Evolutionary conservation across 768 basidiomycete species (phyloP).

Genomic region (Pluteus cervinus): DNA sequence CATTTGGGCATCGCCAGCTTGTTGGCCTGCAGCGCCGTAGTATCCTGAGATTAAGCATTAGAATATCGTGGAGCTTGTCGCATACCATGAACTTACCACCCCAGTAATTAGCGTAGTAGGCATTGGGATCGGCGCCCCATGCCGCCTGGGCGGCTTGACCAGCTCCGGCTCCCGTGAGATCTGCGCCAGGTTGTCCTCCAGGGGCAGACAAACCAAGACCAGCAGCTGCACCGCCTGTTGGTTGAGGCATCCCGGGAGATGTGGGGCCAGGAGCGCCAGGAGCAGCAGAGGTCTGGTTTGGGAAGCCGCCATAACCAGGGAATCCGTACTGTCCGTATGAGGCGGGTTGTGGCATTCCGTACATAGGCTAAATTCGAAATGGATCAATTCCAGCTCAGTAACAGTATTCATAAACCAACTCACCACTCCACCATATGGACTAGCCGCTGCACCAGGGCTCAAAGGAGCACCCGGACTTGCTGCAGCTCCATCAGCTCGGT

Average conservation of each 20-base stretch:
- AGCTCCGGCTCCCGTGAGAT: constrained; percentile 45
- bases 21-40: constrained; percentile 60
- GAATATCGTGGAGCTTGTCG: constrained; percentile 10
- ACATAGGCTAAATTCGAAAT: constrained; percentile 63
- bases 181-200: constrained; percentile 50
- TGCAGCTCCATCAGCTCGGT: constrained; percentile 69
- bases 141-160: constrained; percentile 64
- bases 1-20: constrained; percentile 52
- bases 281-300: constrained; percentile 47
- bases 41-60: constrained; percentile 46
- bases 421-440: constrained; percentile 81
- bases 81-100: constrained; percentile 47
- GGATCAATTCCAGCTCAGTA: constrained; percentile 5
- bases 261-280: constrained; percentile 43
- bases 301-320: constrained; percentile 67
- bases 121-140: constrained; percentile 72
- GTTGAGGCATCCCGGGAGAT: constrained; percentile 54
- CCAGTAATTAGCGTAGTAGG: constrained; percentile 82
- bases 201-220: constrained; percentile 47
- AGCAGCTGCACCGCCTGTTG: constrained; percentile 47
- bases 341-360: constrained; percentile 81
- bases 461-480: constrained; percentile 44
- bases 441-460: constrained; percentile 54
- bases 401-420: constrained; percentile 15
- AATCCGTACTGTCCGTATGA: constrained; percentile 79